Evolutionary conservation across 306 rosid species (phyloP).

Genomic region (Vigna radiata): DNA sequence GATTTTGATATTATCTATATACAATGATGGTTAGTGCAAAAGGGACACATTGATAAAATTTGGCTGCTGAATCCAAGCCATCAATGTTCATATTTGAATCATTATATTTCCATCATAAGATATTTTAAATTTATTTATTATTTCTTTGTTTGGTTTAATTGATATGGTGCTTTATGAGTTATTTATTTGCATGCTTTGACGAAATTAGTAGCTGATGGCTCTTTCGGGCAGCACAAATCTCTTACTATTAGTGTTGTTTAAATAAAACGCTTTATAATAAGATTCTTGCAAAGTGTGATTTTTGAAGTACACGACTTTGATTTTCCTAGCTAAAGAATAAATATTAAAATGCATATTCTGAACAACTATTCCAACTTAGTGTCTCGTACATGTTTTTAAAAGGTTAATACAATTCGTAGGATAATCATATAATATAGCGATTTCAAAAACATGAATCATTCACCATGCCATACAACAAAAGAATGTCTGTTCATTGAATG

Average conservation of each 20-base stretch:
- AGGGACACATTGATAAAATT: conserved; percentile 13
- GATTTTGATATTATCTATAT: conserved; percentile 30
- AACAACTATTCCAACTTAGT: background rate
- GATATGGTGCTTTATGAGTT: conserved; percentile 23
- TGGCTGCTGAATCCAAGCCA: conserved; percentile 29
- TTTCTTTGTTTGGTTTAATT: background rate
- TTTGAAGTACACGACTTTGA: background rate
- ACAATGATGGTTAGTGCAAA: background rate
- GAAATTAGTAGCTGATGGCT: conserved; percentile 21
- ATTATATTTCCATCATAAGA: background rate
- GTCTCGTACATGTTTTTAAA: background rate
- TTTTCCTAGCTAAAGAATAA: background rate
- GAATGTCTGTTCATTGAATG: too few relatives aligned
- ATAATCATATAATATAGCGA: background rate
- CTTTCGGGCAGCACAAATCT: conserved; percentile 1
- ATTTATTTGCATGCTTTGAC: conserved; percentile 44
- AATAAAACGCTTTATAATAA: background rate
- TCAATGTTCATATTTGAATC: conserved; percentile 23
- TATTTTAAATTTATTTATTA: background rate
- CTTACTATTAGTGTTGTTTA: background rate
- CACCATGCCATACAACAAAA: background rate
- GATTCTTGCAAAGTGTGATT: conserved; percentile 17
- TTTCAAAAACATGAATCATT: background rate
- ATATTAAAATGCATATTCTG: background rate
- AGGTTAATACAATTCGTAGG: background rate